Evolutionary conservation across 768 basidiomycete species (phyloP).

Genomic region (Rhodotorula graminis): DNA sequence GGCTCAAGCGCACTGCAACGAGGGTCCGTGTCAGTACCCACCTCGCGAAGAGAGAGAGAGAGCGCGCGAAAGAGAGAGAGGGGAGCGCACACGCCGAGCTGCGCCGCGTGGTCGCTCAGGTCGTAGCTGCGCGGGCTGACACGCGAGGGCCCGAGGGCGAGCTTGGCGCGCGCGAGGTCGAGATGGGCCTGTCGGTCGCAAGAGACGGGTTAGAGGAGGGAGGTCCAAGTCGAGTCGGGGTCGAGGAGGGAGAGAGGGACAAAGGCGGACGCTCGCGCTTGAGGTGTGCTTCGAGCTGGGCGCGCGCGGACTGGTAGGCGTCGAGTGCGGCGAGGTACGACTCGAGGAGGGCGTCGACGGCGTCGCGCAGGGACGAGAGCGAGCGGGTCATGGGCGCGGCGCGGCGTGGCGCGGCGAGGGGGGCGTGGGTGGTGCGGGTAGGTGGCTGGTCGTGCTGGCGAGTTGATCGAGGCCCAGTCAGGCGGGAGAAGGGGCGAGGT

Average conservation of each 20-base stretch:
- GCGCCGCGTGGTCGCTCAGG: not conserved
- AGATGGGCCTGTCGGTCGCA: not conserved
- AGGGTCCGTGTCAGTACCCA: not conserved
- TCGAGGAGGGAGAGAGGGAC: not conserved
- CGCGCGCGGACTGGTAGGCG: not conserved
- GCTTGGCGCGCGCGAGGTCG: constrained; percentile 18
- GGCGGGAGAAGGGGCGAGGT: too few species aligned
- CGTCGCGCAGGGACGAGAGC: not conserved
- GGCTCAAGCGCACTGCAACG: too few species aligned
- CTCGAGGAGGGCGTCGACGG: constrained; percentile 10
- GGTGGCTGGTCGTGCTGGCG: too few species aligned
- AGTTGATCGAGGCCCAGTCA: too few species aligned
- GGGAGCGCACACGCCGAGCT: not conserved
- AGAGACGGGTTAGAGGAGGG: not conserved
- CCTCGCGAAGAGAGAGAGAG: too few species aligned
- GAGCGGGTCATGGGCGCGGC: not conserved
- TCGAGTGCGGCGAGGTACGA: constrained; percentile 17
- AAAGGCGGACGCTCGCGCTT: not conserved
- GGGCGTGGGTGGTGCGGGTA: too few species aligned
- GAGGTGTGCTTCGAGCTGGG: not conserved
- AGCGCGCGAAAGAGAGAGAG: not conserved
- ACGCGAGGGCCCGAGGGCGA: constrained; percentile 9
- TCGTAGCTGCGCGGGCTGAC: constrained; percentile 2
- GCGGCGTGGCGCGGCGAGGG: too few species aligned
- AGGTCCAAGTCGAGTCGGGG: not conserved